Evolutionary conservation across 2,329 filamentous ascomycete genomes (phyloP).

Genomic region (Thelonectria discophora): DNA sequence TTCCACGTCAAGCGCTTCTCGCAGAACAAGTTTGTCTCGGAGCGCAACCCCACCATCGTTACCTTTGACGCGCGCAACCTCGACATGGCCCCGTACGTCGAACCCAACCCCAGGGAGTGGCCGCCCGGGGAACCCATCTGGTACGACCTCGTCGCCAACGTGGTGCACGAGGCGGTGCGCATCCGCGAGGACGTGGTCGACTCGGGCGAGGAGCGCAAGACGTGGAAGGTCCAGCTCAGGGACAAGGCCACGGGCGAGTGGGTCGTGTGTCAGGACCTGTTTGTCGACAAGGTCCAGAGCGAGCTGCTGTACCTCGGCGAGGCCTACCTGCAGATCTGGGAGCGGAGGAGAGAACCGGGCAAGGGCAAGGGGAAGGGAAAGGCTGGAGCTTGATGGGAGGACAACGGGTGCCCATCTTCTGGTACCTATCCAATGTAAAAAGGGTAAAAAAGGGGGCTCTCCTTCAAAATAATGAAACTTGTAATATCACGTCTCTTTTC

Average conservation of each 20-base stretch:
- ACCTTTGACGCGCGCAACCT: constrained; percentile 87
- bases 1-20: constrained; percentile 98
- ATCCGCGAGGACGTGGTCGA: constrained; percentile 86
- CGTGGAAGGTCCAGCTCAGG: constrained; percentile 91
- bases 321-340: constrained; percentile 96
- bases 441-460: constrained; percentile 13
- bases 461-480: constrained; percentile 13
- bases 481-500: constrained; percentile 27
- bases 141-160: constrained; percentile 96
- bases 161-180: constrained; percentile 85
- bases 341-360: constrained; percentile 70
- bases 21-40: constrained; percentile 94
- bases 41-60: constrained; percentile 97
- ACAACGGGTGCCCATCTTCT: background rate
- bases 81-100: constrained; percentile 89
- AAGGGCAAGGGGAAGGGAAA: constrained; percentile 47
- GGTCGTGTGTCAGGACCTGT: constrained; percentile 93
- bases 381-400: constrained; percentile 25
- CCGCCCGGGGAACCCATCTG: constrained; percentile 83
- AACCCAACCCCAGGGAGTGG: constrained; percentile 79
- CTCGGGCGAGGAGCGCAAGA: constrained; percentile 84
- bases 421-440: background rate
- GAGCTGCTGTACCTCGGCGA: constrained; percentile 94
- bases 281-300: constrained; percentile 86
- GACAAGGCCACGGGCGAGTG: constrained; percentile 86